A percentile compares a stretch with the other conserved stretches of the same genome.
These are phyloP conservation scores for Lactifluus echinatus DNA, from an alignment of 768 basidiomycete species.

Conservation along the genomic window DNA sequence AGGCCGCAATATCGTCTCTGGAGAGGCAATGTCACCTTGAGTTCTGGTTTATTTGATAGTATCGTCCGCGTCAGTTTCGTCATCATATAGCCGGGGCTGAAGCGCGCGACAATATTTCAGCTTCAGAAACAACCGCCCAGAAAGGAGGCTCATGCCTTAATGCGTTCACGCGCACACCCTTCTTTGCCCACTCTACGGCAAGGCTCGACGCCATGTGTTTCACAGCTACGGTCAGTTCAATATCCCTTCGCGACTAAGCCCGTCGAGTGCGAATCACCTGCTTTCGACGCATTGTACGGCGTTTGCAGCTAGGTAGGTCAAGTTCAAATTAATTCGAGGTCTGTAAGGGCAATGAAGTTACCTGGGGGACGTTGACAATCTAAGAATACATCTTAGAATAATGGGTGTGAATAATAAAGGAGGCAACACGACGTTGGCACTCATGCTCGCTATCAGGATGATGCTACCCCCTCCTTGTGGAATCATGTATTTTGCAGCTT, in stretches of 20 bases:
- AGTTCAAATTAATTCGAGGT: not conserved
- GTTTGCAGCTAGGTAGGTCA: slow-evolving; percentile 57
- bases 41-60: slow-evolving; percentile 60
- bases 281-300: slow-evolving; percentile 95
- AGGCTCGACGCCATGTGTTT: slow-evolving; percentile 90
- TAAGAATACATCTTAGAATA: slow-evolving; percentile 27
- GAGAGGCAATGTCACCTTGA: slow-evolving; percentile 47
- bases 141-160: slow-evolving; percentile 42
- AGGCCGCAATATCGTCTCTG: not conserved
- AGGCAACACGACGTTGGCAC: slow-evolving; percentile 56
- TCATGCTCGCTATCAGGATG: slow-evolving; percentile 86
- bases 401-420: slow-evolving; percentile 9
- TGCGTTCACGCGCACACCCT: slow-evolving; percentile 78
- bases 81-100: slow-evolving; percentile 88
- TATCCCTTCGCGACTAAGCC: not conserved
- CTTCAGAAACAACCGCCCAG: not conserved
- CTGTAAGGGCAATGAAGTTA: slow-evolving; percentile 20
- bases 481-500: slow-evolving; percentile 90
- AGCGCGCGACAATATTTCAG: slow-evolving; percentile 8
- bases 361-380: slow-evolving; percentile 88
- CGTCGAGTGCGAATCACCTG: slow-evolving; percentile 40
- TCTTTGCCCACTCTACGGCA: slow-evolving; percentile 93
- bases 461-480: slow-evolving; percentile 71
- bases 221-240: slow-evolving; percentile 48
- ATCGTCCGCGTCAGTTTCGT: slow-evolving; percentile 84